These are phyloP conservation scores for Ramaria sp. DNA, from an alignment of 768 basidiomycete species.

Conservation along the genomic window DNA sequence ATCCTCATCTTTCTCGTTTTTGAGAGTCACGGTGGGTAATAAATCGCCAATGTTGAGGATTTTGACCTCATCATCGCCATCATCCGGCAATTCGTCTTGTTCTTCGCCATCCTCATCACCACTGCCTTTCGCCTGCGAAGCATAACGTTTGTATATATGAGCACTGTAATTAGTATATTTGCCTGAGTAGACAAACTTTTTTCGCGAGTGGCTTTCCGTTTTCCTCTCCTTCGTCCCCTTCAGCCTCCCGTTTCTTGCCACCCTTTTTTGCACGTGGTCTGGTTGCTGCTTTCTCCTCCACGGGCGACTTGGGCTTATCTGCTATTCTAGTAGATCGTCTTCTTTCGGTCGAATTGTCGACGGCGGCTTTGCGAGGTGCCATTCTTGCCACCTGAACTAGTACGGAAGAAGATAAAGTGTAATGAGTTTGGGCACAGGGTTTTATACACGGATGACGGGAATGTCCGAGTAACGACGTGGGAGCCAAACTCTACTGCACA, in stretches of 20 bases:
- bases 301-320: conserved; percentile 32
- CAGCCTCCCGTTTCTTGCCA: conserved; percentile 28
- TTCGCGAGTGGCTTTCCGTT: conserved; percentile 6
- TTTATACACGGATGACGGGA: not conserved
- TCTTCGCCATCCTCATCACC: conserved; percentile 8
- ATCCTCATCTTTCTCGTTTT: conserved; percentile 80
- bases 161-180: not conserved
- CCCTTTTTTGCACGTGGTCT: conserved; percentile 21
- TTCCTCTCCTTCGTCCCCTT: conserved; percentile 11
- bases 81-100: conserved; percentile 15
- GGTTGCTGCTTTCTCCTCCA: conserved; percentile 20
- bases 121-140: conserved; percentile 4
- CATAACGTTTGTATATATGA: not conserved
- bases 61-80: conserved; percentile 12
- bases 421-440: conserved; percentile 1
- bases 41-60: conserved; percentile 62
- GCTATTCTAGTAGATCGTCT: conserved; percentile 51
- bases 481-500: not conserved
- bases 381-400: not conserved
- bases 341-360: conserved; percentile 28
- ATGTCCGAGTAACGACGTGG: not conserved
- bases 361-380: conserved; percentile 15
- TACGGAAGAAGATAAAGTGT: not conserved
- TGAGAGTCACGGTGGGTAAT: conserved; percentile 63
- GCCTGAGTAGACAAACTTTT: not conserved